Base-by-base conservation (phyloP, 371 early-diverging fungal species). In the Parasitella parasitica region DNA sequence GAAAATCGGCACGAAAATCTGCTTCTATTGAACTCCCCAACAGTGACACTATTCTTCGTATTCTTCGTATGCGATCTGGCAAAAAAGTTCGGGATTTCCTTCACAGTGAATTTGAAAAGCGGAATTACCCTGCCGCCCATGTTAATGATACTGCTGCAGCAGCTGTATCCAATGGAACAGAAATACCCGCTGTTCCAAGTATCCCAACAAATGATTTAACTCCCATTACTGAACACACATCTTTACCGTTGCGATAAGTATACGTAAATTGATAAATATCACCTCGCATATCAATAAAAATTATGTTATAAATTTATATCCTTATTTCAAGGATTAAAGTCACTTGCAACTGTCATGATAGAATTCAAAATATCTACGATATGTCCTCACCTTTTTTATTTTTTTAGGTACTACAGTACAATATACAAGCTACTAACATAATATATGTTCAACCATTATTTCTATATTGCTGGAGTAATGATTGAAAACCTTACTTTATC, bases 1-100 rank as follows among this genome's bases (percentile, higher is more conserved):
- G 55, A 67, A 69, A 77, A 63, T 54, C 59, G 18, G 53, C 61
- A 3, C 43, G 57, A 32, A 73, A 56, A 49, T 60, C 73, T 0
- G 71, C 64, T 6, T 59, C 72, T 1, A 67, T 68, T 46, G 74
- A 76, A 30, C 24, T 81, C 26, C 85, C 85, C 9, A 82, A 76
- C 41, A 76, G 77, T 18, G 85, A 84, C 49, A 74, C 83, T 15
- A 74, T 84, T 13, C 41, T 84, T 50, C 75, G 85, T 58, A 81
- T 84, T 53, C 57, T 84, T 53, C 70, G 85, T 55, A 81, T 82
- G 83, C 77, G 82, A 27, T 64, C 70, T 6, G 82, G 77, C 9
- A 76, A 71, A 30, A 54, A 70, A 38, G 83, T 81, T 37, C 69
- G 76, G 2, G 75, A 73, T n/a, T 84, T 82, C 53, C 61, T 84